Evolutionary conservation across 768 basidiomycete genomes (phyloP), one percentile per base, ranked within the genome.

Genomic region (Suillus bovinus): DNA sequence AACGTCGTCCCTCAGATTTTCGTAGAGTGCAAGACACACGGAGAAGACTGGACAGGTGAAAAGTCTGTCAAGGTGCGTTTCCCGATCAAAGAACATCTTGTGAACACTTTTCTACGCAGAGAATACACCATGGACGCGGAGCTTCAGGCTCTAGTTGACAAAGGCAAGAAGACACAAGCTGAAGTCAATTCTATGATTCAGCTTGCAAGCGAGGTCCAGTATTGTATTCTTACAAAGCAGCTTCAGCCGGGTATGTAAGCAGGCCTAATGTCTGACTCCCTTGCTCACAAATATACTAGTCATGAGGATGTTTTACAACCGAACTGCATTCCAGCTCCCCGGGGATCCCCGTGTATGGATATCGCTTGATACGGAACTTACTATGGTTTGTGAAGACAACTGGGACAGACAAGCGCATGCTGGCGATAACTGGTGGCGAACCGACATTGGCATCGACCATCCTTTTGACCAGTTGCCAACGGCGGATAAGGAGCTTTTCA

Each of bases 11-110:
- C 14, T 8, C 68, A 92, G 89, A 91, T 94, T 44, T 94, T 91
- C 67, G 88, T 94, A 22, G 91, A 94, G 76, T 89, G 91, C 46
- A 94, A 94, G 76, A 94, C 91, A 0, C 91, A 99, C 72, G 86
- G 95, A 60, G 97, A 99, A 76, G 97, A 99, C 71, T 99, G 97
- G 97, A 99, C 96, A 0, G 97, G 97, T 41, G 96, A 99, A 75
- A 98, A 98, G 76, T 95, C 93, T 13, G 96, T 98, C 72, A 99
- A 98, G 76, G 92, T 95, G 20, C 90, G 96, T 13, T 97, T 99
- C 79, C 87, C 93, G 2, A 88, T 99, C 74, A 95, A 96, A 72
- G 96, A 98, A 72, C 87, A 94, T 64, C 86, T 91, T 52, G 88
- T 99, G 67, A 96, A 98, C 71, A 88, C 90, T 20, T 99, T 94